Evolutionary conservation across 2,329 filamentous ascomycete genomes (phyloP).

Genomic region (Ascochyta pisi): DNA sequence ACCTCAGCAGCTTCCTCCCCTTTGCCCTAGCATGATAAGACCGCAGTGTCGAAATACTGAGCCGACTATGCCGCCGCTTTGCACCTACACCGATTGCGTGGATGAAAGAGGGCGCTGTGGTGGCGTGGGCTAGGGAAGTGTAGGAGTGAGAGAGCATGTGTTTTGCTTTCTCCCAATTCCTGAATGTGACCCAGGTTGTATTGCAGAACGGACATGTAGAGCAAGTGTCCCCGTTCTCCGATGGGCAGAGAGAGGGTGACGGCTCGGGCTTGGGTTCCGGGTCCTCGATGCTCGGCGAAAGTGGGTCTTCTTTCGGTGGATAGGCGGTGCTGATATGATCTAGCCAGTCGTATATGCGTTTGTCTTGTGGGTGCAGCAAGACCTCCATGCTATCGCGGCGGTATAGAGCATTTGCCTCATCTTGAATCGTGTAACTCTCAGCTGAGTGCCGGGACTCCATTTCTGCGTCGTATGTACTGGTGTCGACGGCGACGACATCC

Average conservation of each 20-base stretch:
- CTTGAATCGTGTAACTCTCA: not conserved
- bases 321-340: not conserved
- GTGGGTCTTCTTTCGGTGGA: not conserved
- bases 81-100: not conserved
- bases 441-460: not conserved
- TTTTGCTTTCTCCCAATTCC: not conserved
- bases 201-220: constrained; percentile 4
- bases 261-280: not conserved
- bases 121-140: not conserved
- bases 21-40: not conserved
- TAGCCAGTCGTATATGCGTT: not conserved
- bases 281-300: not conserved
- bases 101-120: not conserved
- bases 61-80: not conserved
- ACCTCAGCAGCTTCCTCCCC: not conserved
- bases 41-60: not conserved
- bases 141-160: constrained; percentile 4
- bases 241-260: not conserved
- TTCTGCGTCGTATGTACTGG: not conserved
- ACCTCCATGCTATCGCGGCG: not conserved
- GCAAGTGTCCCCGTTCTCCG: not conserved
- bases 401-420: not conserved
- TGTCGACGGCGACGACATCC: constrained; percentile 18
- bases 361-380: not conserved
- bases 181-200: not conserved